A percentile compares a stretch with the other conserved stretches of the same genome.
Conservation (phyloP, 768 basidiomycete genomes). For the Mycena olivaceomarginata region DNA sequence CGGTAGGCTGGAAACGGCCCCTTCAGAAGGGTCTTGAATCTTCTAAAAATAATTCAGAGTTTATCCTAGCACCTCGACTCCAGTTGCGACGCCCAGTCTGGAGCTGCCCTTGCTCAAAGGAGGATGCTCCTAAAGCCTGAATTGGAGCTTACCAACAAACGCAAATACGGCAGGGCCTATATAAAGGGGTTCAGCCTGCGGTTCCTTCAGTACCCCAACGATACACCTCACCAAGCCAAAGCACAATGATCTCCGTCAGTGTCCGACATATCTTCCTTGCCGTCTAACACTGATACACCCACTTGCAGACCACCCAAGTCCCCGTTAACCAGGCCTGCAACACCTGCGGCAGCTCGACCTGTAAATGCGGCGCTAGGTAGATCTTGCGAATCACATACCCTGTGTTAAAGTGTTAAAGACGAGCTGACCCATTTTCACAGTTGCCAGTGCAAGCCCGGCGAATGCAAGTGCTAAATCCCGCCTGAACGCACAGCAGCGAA, state of each 20-base stretch:
- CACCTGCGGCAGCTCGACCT: not conserved
- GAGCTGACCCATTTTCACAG: not conserved
- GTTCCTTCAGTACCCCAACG: conserved; percentile 5
- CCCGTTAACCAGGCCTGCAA: conserved; percentile 12
- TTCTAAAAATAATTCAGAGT: not conserved
- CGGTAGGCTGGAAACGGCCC: not conserved
- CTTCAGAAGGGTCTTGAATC: not conserved
- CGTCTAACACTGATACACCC: not conserved
- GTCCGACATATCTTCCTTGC: not conserved
- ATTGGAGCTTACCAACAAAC: not conserved
- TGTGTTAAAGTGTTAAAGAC: too few relatives aligned
- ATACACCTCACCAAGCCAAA: not conserved
- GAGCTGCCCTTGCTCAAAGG: not conserved
- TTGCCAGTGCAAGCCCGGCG: conserved; percentile 7
- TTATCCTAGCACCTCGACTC: not conserved
- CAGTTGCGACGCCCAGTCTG: not conserved
- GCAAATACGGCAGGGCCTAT: not conserved
- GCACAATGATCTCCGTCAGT: conserved; percentile 13
- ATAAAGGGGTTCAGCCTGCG: conserved; percentile 3
- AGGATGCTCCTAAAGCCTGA: not conserved
- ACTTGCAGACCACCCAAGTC: not conserved
- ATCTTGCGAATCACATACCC: too few relatives aligned
- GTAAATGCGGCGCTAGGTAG: conserved; percentile 8
- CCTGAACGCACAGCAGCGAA: not conserved
- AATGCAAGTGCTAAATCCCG: conserved; percentile 9